Evolutionary conservation across 2,329 filamentous ascomycete genomes (phyloP), one percentile per base, ranked within the genome.

Genomic region (Neocatenulostroma microsporum): DNA sequence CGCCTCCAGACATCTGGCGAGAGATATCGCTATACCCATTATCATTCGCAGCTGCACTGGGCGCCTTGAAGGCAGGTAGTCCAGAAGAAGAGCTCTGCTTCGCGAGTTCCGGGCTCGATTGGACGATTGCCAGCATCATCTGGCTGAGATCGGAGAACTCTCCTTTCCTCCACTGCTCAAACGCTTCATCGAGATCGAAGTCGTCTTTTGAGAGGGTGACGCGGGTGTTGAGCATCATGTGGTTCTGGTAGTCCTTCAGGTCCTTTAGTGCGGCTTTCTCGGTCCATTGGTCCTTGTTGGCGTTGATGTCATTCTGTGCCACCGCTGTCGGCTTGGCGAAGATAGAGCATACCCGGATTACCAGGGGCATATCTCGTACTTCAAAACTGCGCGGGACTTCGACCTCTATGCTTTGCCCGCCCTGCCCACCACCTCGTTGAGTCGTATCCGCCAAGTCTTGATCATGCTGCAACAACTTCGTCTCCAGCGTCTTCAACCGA

Each of bases 351-450:
- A 98, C 88, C 23, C 82, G 76, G 58, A 91, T 82, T 19, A 94
- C 91, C 63, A 95, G 74, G 23, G 81, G 81, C 91, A 98, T 98
- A 57, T 98, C 91, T 62, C 91, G 94, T 56, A 96, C 82, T 61
- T 95, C 85, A 61, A 94, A 85, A 54, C 79, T 91, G 40, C 93
- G 68, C 9, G 89, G 87, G 3, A 87, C 76, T 39, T 84, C 73
- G 15, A 89, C 83, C 60, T 95, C 89, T 45, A 91, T 73, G 7
- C 81, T 83, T 31, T 75, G 76, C 23, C 78, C 63, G 12, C 78
- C 71, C 50, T 64, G 68, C 31, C 71, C 69, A 36, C 74, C 70
- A 51, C 76, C 73, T 31, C 70, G 70, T 32, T 73, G 66, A 48
- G 52, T 70, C 48, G 74, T 72, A 13, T 80, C 71, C 30, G 78